phyloP scores from a whole-genome alignment of 1,284 basidiomycete species.

The Cerrena zonata region DNA sequence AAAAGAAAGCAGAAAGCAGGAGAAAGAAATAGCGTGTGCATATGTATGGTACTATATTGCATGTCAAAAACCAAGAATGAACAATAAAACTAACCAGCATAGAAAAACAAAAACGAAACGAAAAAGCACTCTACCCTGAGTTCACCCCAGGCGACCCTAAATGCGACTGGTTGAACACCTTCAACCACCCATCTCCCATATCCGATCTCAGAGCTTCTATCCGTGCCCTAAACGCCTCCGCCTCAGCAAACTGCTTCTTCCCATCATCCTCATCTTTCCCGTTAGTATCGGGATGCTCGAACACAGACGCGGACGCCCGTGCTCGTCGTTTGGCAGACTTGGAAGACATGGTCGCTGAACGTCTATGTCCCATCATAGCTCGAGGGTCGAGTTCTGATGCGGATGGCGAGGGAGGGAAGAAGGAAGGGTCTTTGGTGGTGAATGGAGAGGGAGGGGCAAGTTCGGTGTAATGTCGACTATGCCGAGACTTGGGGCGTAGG shows the following conservation, averaged over 20 bases:
- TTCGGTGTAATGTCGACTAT: constrained; percentile 46
- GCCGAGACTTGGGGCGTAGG: constrained; percentile 20
- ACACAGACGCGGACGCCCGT: constrained; percentile 54
- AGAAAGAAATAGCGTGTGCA: too few species aligned
- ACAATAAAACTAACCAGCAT: constrained; percentile 2
- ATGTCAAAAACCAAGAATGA: constrained; percentile 1
- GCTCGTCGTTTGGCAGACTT: constrained; percentile 43
- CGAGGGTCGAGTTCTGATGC: constrained; percentile 1
- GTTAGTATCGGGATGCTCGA: constrained; percentile 41
- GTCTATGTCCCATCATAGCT: constrained; percentile 15
- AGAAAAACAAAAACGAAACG: background rate
- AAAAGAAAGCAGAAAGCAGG: too few species aligned
- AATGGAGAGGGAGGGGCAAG: constrained; percentile 20
- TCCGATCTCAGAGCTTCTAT: constrained; percentile 79
- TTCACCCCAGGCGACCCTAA: constrained; percentile 23
- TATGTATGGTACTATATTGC: too few species aligned
- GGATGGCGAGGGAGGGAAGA: constrained; percentile 4
- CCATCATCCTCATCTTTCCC: constrained; percentile 25
- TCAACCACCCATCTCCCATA: constrained; percentile 83
- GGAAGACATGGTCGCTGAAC: constrained; percentile 23
- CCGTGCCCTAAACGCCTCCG: constrained; percentile 65
- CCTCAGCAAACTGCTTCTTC: constrained; percentile 43
- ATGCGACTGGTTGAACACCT: constrained; percentile 70
- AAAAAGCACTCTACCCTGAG: constrained; percentile 18
- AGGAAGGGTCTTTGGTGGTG: background rate